Evolutionary conservation across 768 basidiomycete species (phyloP).

Genomic region (Scleroderma bovista): DNA sequence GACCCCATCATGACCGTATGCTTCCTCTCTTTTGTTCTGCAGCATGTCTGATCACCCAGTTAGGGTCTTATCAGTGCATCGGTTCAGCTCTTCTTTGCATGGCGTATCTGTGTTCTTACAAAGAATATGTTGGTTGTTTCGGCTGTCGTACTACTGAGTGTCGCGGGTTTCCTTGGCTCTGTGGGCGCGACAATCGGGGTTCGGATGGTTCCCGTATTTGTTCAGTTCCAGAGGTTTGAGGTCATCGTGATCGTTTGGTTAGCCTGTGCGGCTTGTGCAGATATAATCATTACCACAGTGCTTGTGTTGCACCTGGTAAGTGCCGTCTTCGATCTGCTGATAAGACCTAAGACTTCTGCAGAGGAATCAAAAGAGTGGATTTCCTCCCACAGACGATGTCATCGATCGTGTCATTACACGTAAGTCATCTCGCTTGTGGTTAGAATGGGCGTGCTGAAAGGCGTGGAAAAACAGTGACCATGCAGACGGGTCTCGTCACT

Average conservation of each 20-base stretch:
- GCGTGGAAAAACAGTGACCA: conserved; percentile 21
- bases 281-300: conserved; percentile 35
- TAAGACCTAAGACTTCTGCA: conserved; percentile 7
- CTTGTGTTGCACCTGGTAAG: conserved; percentile 40
- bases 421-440: conserved; percentile 10
- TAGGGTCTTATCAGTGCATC: conserved; percentile 37
- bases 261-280: conserved; percentile 33
- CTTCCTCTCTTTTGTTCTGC: not conserved
- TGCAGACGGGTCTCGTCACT: conserved; percentile 31
- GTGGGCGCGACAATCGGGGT: conserved; percentile 32
- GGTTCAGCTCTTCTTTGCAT: conserved; percentile 43
- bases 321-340: not conserved
- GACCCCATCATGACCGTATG: conserved; percentile 43
- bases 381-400: conserved; percentile 33
- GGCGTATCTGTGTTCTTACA: conserved; percentile 31
- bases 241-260: conserved; percentile 36
- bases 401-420: conserved; percentile 38
- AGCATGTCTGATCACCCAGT: not conserved
- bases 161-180: conserved; percentile 15
- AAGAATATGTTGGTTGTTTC: conserved; percentile 20
- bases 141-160: conserved; percentile 18
- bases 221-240: conserved; percentile 32
- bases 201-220: conserved; percentile 26
- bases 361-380: conserved; percentile 37
- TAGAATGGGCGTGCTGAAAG: not conserved